phyloP scores from a whole-genome alignment of 768 basidiomycete species.

The Tricholoma bakamatsutake region DNA sequence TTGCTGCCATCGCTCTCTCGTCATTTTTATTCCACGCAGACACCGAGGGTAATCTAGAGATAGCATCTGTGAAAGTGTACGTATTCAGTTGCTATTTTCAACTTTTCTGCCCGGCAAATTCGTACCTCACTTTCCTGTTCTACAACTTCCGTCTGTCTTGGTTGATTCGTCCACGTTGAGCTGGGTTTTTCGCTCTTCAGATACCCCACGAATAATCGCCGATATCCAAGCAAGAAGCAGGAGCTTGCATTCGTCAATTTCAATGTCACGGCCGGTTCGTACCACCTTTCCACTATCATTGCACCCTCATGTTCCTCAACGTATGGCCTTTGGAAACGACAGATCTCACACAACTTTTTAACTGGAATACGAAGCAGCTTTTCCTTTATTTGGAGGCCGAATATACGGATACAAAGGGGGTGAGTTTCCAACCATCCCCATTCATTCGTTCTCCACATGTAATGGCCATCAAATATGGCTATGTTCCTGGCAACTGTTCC shows the following conservation, averaged over 20 bases:
- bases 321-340: background rate
- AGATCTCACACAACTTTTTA: conserved; percentile 82
- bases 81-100: conserved; percentile 16
- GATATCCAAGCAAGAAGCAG: conserved; percentile 55
- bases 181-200: conserved; percentile 20
- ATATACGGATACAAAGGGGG: conserved; percentile 68
- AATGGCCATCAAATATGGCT: background rate
- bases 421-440: conserved; percentile 30
- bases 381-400: conserved; percentile 86
- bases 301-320: background rate
- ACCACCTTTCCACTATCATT: background rate
- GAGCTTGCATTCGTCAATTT: conserved; percentile 80
- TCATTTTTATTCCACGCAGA: conserved; percentile 59
- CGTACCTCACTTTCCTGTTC: background rate
- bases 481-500: background rate
- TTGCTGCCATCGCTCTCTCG: conserved; percentile 67
- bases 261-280: conserved; percentile 72
- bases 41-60: conserved; percentile 49
- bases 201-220: conserved; percentile 42
- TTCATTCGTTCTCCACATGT: background rate
- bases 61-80: conserved; percentile 75
- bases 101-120: background rate
- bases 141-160: background rate
- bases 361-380: conserved; percentile 97
- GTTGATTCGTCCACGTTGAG: background rate